A percentile compares a stretch with the other conserved stretches of the same genome.
Conservation (phyloP, 1,284 basidiomycete genomes). For the Cerrena zonata region DNA sequence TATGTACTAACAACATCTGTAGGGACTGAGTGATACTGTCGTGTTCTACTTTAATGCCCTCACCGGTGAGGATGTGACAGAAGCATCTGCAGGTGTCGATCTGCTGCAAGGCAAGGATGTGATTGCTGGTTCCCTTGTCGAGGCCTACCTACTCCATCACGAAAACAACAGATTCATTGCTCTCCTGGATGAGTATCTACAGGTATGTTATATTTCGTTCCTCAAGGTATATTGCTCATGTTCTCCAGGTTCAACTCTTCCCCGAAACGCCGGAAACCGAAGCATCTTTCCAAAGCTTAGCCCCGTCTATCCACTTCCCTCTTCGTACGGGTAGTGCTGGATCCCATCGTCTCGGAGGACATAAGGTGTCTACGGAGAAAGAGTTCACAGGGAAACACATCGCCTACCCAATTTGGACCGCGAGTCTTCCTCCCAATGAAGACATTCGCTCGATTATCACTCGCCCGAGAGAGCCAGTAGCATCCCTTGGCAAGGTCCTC, state of each 20-base stretch:
- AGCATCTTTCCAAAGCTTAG: constrained; percentile 37
- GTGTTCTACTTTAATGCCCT: constrained; percentile 75
- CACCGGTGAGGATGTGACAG: constrained; percentile 57
- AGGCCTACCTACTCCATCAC: constrained; percentile 49
- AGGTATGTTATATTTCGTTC: constrained; percentile 33
- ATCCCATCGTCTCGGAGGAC: constrained; percentile 47
- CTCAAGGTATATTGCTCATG: background rate
- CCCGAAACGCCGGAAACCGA: constrained; percentile 47
- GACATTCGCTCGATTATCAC: constrained; percentile 48
- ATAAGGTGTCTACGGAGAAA: constrained; percentile 42
- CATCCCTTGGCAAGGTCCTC: constrained; percentile 77
- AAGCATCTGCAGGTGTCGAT: constrained; percentile 23
- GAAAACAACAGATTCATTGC: constrained; percentile 44
- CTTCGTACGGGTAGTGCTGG: constrained; percentile 42
- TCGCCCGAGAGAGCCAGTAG: constrained; percentile 50
- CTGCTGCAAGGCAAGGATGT: constrained; percentile 54
- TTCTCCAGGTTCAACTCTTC: constrained; percentile 52
- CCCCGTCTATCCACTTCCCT: constrained; percentile 48
- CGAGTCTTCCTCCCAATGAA: constrained; percentile 50
- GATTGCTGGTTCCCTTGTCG: constrained; percentile 52
- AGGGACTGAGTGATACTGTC: constrained; percentile 63
- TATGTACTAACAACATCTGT: too few relatives aligned
- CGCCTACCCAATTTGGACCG: constrained; percentile 62
- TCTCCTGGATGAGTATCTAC: constrained; percentile 63
- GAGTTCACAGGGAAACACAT: constrained; percentile 43